Percentiles rank a stretch among this genome's conserved stretches.
Conservation (phyloP, 1,284 basidiomycete species). For the Ustilago xerochloae region DNA sequence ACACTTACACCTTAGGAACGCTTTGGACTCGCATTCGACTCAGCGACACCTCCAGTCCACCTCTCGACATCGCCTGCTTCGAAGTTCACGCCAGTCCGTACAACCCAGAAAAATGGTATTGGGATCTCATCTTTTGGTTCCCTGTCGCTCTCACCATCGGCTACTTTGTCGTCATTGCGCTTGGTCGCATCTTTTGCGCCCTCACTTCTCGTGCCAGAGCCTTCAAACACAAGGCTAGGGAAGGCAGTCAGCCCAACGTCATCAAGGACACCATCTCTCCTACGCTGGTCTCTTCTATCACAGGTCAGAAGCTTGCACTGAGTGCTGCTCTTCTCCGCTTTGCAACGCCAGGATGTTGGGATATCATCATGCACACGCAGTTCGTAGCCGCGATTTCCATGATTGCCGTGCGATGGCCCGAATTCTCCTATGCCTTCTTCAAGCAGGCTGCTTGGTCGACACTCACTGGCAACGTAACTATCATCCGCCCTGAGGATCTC, state of each 20-base stretch:
- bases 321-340: constrained; percentile 89
- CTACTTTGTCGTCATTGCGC: constrained; percentile 82
- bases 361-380: constrained; percentile 91
- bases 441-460: constrained; percentile 69
- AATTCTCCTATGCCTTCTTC: constrained; percentile 78
- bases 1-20: constrained; percentile 81
- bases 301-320: constrained; percentile 85
- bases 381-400: constrained; percentile 80
- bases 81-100: constrained; percentile 84
- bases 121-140: constrained; percentile 82
- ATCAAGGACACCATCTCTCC: constrained; percentile 56
- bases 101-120: constrained; percentile 75
- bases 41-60: constrained; percentile 80
- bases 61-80: constrained; percentile 81
- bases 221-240: constrained; percentile 59
- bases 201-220: constrained; percentile 38
- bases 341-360: constrained; percentile 90
- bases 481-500: constrained; percentile 31
- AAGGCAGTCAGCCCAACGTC: constrained; percentile 57
- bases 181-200: constrained; percentile 73
- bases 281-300: constrained; percentile 81
- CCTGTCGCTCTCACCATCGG: constrained; percentile 80
- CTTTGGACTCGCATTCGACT: constrained; percentile 85
- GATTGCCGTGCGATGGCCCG: constrained; percentile 93
- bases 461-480: constrained; percentile 48